Base-by-base conservation (phyloP, 176 grass and related monocot genomes). In the Chloris gayana region DNA sequence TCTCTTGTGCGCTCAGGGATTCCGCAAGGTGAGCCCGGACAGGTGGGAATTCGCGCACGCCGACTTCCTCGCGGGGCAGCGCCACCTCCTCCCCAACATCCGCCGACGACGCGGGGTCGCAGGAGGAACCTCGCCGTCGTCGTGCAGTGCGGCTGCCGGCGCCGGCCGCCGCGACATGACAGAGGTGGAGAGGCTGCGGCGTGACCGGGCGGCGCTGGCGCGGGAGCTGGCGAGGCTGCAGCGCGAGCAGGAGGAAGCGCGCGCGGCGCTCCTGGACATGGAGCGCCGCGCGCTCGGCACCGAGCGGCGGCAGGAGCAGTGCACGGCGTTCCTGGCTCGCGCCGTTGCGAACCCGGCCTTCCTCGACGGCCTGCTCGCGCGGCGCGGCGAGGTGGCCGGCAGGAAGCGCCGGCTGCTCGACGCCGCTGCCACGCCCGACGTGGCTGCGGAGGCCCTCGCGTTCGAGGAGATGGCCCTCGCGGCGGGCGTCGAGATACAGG, bases 1-100 rank as follows among this genome's bases (percentile, higher is more conserved):
- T 19, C 21, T 3, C 30, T 12, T 47, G 59, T 14, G 27, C 18
- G 3, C 32, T 44, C 44, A 32, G 7, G 72, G 77, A 76, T 93
- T 93, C 73, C 74, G 84, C 29, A 91, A 90, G 81, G 85, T 91
- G 68, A 90, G 64, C 76, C 72, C 85, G 9, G 91, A 93, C 53
- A 90, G 77, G 83, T 93, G 88, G 91, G 91, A 93, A 60, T 93
- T 93, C 61, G 88, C 85, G 63, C 81, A 90, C 72, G 74, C 83
- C 32, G 73, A 84, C 44, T 93, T 93, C 82, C 72, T 87, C 50
- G 80, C 67, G 35, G 91, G 91, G 30, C 88, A 93, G 56, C 81
- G 77, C n/a, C 91, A 87, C 73, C 85, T 93, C 49, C 80, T 93
- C 13, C 61, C 83, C 33, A 87, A 84, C 77, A 93, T 93, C 75